Evolutionary conservation across 1,284 basidiomycete genomes (phyloP), one percentile per base, ranked within the genome.

Genomic region (Neolentinus lepideus): DNA sequence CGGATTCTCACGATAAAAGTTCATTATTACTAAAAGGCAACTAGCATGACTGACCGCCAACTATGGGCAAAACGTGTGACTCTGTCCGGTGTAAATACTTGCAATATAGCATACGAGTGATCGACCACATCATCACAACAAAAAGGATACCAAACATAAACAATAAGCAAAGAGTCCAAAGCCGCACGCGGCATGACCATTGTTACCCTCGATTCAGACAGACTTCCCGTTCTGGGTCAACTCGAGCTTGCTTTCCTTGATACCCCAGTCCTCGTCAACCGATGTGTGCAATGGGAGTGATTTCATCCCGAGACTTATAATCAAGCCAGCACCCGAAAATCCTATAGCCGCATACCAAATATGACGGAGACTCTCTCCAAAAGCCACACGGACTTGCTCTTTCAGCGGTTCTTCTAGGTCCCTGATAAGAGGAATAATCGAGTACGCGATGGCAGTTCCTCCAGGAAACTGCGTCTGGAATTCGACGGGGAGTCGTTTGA

Each of bases 341-440:
- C 55, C 58, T 12, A 54, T 38, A 43, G 56, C 55, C n/a, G 57
- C 58, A 33, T 48, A 22, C 65, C 65, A 66, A 27, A 66, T 55
- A 27, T 60, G 43, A 11, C 43, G 24, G 21, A 63, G n/a, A 27
- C 54, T 55, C n/a, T 62, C 21, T 29, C 58, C 57, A 57, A 62
- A 61, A 22, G 62, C 62, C 27, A 58, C 53, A 29, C 59, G 54
- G 24, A 67, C 59, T 31, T 57, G 52, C 21, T 25, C 45, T 35
- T 57, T 52, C 19, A 64, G 53, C 4, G 64, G 62, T 53, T 66
- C 62, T 10, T 54, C 51, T 2, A 69, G 56, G 10, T 26, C 14
- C 2, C 24, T 14, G n/a, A 69, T 66, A 24, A 52, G 51, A 1
- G 67, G 66, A 46, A 69, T 68, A n/a, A 57, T 59, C 6, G 65